Base-by-base conservation (phyloP, 345 rosid species). In the Capsella bursapastoris region DNA sequence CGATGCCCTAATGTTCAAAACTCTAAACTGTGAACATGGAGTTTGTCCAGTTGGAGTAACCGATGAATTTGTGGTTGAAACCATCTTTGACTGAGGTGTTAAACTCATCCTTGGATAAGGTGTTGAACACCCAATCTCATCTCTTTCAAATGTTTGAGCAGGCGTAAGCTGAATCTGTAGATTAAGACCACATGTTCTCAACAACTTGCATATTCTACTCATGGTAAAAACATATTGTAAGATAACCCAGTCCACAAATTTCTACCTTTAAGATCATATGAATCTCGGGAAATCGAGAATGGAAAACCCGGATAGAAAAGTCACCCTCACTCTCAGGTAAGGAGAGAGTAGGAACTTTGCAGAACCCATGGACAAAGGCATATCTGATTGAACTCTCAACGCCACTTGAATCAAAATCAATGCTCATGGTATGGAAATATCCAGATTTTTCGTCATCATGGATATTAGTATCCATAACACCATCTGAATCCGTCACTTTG, bases 321-420 rank as follows among this genome's bases (percentile, higher is more conserved):
- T 41, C 56, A 35, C 86, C 90, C 78, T 80, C 92, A 12, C 7
- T 71, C 59, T 56, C 60, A 73, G 88, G 92, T 25, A 87, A 45
- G 8, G 79, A 37, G 34, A 86, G 69, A 53, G 74, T 78, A 35
- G 88, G 77, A 63, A 89, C 60, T 53, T 72, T 82, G 78, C 90
- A 83, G 22, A 79, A 15, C n/a, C 92, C 87, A 16, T 78, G 29
- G 49, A 66, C 79, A 70, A 89, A 87, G 48, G 82, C 72, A 76
- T 81, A 83, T 27, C 56, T 71, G 34, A 80, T 18, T 57, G 47
- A 47, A 52, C 72, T 75, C 45, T 67, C 83, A 7, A 12, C 2
- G 15, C 60, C 48, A 15, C 64, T 64, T 18, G 61, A 57, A 25
- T 69, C 72, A 13, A 83, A 78, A 50, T 77, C 82, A 51, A 86